phyloP scores from a whole-genome alignment of 352 stramenopile species.

The Phytophthora ramorum region DNA sequence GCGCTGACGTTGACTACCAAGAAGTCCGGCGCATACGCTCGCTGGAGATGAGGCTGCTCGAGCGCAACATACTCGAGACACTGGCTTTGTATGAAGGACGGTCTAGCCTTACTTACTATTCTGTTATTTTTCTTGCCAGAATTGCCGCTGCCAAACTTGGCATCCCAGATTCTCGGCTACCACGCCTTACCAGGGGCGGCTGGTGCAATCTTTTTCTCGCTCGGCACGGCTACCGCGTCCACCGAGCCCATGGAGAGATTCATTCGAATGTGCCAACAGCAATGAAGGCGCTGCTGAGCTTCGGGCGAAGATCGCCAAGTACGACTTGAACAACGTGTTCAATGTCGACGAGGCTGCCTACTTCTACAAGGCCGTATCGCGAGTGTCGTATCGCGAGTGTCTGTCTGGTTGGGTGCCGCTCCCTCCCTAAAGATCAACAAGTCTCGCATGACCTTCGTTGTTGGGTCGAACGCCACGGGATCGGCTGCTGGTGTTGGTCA shows the following conservation, averaged over 20 bases:
- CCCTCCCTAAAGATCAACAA: slow-evolving; percentile 3
- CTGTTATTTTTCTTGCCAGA: too few species aligned
- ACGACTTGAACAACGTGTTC: slow-evolving; percentile 3
- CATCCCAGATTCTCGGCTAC: not conserved
- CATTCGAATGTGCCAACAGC: not conserved
- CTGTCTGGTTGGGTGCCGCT: not conserved
- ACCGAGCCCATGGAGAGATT: slow-evolving; percentile 4
- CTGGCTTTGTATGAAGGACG: too few species aligned
- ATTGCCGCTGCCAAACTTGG: slow-evolving; percentile 2
- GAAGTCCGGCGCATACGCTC: too few species aligned
- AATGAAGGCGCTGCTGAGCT: not conserved
- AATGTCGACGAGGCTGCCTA: slow-evolving; percentile 6
- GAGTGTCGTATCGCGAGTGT: too few species aligned
- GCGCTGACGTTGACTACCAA: too few species aligned
- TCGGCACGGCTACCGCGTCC: slow-evolving; percentile 1
- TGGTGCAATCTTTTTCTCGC: not conserved
- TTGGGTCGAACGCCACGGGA: slow-evolving; percentile 1
- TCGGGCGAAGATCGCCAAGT: slow-evolving; percentile 1
- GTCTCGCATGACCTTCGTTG: not conserved
- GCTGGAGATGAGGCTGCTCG: too few species aligned
- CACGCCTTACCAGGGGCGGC: not conserved
- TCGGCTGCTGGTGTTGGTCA: not conserved
- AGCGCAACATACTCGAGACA: too few species aligned
- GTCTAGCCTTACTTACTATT: too few species aligned
- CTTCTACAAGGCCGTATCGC: slow-evolving; percentile 1